Percentiles rank a stretch among this genome's conserved stretches.
These are phyloP conservation scores for Penicillium expansum DNA, from an alignment of 2,329 filamentous ascomycete species.

Conservation along the genomic window DNA sequence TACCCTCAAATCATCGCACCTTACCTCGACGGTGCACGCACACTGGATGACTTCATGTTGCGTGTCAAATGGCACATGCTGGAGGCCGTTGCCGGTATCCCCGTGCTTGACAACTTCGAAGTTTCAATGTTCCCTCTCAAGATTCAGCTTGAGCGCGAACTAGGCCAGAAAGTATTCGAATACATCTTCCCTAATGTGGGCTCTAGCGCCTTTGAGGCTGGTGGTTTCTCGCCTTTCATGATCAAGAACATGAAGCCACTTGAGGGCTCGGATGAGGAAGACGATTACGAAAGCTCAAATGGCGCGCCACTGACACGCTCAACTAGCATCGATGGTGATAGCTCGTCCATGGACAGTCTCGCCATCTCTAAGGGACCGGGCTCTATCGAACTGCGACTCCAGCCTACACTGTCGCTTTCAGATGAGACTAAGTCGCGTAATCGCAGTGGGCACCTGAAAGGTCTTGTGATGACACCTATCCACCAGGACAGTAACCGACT, in stretches of 20 bases:
- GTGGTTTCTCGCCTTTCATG: slow-evolving; percentile 52
- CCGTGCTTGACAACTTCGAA: slow-evolving; percentile 95
- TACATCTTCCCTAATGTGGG: slow-evolving; percentile 92
- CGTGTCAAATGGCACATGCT: slow-evolving; percentile 97
- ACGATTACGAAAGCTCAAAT: slow-evolving; percentile 21
- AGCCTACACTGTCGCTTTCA: slow-evolving; percentile 68
- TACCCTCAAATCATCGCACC: slow-evolving; percentile 96
- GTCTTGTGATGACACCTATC: slow-evolving; percentile 36
- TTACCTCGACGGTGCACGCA: slow-evolving; percentile 68
- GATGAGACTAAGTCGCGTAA: slow-evolving; percentile 41
- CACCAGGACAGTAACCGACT: slow-evolving; percentile 28
- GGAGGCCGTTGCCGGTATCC: slow-evolving; percentile 94
- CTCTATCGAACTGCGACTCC: slow-evolving; percentile 76
- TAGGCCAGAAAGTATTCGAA: slow-evolving; percentile 90
- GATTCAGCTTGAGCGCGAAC: slow-evolving; percentile 87
- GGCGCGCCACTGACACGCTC: slow-evolving; percentile 24
- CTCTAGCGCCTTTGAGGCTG: slow-evolving; percentile 50
- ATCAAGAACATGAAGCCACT: slow-evolving; percentile 53
- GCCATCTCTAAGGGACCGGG: slow-evolving; percentile 61
- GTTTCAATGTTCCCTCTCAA: slow-evolving; percentile 90
- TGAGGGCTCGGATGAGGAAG: slow-evolving; percentile 49
- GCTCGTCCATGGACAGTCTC: slow-evolving; percentile 47
- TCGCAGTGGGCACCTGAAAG: slow-evolving; percentile 31
- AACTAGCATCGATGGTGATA: slow-evolving; percentile 39
- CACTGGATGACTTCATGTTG: slow-evolving; percentile 72